Evolutionary conservation across 352 stramenopile genomes (phyloP).

Genomic region (Pythium aquatile): DNA sequence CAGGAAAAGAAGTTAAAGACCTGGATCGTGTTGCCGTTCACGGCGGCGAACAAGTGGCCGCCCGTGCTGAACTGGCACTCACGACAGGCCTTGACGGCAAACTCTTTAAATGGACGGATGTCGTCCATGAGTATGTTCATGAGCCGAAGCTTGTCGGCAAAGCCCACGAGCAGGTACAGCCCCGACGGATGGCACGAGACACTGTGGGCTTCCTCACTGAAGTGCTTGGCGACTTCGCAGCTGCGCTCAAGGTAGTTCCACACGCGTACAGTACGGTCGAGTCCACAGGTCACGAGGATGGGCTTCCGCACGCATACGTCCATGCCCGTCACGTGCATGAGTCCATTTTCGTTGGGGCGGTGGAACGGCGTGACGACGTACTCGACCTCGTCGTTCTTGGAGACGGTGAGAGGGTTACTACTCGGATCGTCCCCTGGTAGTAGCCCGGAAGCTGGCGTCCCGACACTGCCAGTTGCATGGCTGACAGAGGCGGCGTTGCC

Average conservation of each 20-base stretch:
- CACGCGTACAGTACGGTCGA: constrained; percentile 88
- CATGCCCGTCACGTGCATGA: constrained; percentile 80
- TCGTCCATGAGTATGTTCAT: constrained; percentile 93
- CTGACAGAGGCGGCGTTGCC: constrained; percentile 16
- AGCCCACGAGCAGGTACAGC: constrained; percentile 87
- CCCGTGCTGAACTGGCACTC: constrained; percentile 86
- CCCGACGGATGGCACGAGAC: constrained; percentile 90
- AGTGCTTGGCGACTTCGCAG: constrained; percentile 86
- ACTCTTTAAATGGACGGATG: constrained; percentile 82
- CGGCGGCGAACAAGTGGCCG: constrained; percentile 91
- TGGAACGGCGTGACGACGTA: constrained; percentile 73
- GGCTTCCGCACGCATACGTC: constrained; percentile 93
- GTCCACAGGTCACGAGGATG: constrained; percentile 86
- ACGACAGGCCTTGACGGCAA: constrained; percentile 76
- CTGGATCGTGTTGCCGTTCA: constrained; percentile 92
- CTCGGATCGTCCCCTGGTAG: not conserved
- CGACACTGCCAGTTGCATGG: constrained; percentile 10
- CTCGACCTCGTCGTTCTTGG: constrained; percentile 67
- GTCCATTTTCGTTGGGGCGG: constrained; percentile 52
- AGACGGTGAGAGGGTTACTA: constrained; percentile 22
- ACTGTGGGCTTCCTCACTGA: constrained; percentile 87
- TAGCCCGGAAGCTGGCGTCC: not conserved
- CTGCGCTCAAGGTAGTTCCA: constrained; percentile 93
- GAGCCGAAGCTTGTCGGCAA: constrained; percentile 89
- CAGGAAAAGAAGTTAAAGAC: constrained; percentile 92